Evolutionary conservation across 2,329 filamentous ascomycete species (phyloP).

Genomic region (Hypoxylon sp.): DNA sequence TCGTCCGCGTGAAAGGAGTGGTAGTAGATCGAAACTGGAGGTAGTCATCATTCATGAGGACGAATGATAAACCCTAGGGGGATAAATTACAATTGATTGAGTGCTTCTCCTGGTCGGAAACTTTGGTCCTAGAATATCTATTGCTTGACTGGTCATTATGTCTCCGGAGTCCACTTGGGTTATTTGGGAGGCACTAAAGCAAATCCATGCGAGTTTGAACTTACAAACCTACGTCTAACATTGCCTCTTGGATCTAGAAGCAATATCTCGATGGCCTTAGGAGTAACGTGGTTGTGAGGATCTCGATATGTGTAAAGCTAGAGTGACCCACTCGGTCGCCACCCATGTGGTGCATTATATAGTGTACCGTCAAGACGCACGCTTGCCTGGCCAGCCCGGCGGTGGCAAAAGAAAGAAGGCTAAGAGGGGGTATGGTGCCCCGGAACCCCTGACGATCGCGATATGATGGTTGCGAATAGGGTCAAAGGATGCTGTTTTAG

Average conservation of each 20-base stretch:
- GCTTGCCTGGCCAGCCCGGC: not conserved
- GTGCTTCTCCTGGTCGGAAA: not conserved
- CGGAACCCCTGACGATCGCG: not conserved
- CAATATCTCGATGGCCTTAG: not conserved
- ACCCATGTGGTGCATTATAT: not conserved
- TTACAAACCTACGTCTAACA: not conserved
- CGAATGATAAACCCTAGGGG: no score
- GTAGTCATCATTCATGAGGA: no score
- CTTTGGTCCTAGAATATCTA: not conserved
- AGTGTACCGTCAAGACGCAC: not conserved
- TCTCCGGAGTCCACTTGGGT: no score
- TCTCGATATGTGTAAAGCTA: not conserved
- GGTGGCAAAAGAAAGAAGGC: not conserved
- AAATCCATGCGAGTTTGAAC: not conserved
- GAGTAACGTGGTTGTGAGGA: not conserved
- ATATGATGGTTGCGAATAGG: slow-evolving; percentile 1
- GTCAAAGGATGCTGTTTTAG: not conserved
- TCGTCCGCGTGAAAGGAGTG: no score
- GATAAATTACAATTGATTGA: no score
- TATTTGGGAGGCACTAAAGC: no score
- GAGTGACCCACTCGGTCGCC: not conserved
- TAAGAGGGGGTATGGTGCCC: not conserved
- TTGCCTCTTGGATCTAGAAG: not conserved
- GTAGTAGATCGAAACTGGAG: not conserved
- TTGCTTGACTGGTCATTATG: no score